phyloP scores from a whole-genome alignment of 2,329 filamentous ascomycete genomes.

The Neoascochyta sp. region DNA sequence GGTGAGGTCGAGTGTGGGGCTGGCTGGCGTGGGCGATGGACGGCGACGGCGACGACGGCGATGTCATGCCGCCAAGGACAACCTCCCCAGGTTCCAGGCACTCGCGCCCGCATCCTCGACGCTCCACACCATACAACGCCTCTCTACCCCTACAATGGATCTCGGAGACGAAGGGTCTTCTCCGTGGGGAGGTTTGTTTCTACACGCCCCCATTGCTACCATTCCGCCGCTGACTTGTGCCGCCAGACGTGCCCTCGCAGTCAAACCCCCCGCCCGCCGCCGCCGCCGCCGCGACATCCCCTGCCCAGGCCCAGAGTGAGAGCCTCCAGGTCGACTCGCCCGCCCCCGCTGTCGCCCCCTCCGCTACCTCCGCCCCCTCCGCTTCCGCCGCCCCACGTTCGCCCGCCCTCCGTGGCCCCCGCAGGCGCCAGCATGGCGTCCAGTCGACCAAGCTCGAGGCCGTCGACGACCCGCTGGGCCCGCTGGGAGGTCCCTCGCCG shows the following conservation, averaged over 20 bases:
- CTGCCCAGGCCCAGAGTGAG: slow-evolving; percentile 41
- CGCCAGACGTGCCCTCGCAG: slow-evolving; percentile 46
- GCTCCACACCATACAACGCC: too few species aligned
- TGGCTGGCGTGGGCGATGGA: too few species aligned
- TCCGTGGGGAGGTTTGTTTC: slow-evolving; percentile 41
- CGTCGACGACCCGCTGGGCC: slow-evolving; percentile 71
- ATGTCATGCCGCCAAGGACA: too few species aligned
- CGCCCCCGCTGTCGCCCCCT: slow-evolving; percentile 17
- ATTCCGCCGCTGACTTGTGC: slow-evolving; percentile 14
- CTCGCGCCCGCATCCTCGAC: too few species aligned
- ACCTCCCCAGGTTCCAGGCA: too few species aligned
- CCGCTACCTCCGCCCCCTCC: slow-evolving; percentile 30
- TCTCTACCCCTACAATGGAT: slow-evolving; percentile 41
- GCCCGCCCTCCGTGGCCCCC: slow-evolving; percentile 48
- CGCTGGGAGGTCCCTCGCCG: slow-evolving; percentile 65
- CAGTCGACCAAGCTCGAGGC: slow-evolving; percentile 76
- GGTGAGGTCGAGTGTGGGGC: too few species aligned
- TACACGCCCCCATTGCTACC: neutral
- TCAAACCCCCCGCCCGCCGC: slow-evolving; percentile 28
- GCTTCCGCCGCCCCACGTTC: slow-evolving; percentile 45
- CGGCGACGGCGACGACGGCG: too few species aligned
- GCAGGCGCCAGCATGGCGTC: slow-evolving; percentile 61
- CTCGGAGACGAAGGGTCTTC: slow-evolving; percentile 43
- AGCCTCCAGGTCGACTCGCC: slow-evolving; percentile 35
- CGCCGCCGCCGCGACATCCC: too few species aligned